Evolutionary conservation across 192 early-diverging fungal species (phyloP), one percentile per base, ranked within the genome.

Genomic region (Gamsiella multidivaricata): DNA sequence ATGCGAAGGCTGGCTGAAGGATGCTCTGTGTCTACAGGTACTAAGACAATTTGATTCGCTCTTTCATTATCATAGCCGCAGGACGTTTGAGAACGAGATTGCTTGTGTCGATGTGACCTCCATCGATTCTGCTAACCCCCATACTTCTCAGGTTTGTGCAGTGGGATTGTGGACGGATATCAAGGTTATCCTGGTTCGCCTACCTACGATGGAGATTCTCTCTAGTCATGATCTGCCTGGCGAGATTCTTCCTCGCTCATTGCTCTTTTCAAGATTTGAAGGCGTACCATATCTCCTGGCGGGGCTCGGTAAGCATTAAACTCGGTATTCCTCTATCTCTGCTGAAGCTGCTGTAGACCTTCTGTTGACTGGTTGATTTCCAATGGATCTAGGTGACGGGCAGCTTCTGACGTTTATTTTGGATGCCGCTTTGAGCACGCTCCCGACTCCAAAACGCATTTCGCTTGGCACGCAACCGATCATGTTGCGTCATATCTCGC

Each of bases 381-480:
- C 1, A 39, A 1, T 39, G 36, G 14, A 36, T 58, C 15, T 70
- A 70, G 87, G 94, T 58, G 94, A 98, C 78, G 97, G 97, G 2
- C 84, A 89, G n/a, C 65, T 98, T 42, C 80, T 87, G 45, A 88
- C 89, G n/a, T 96, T 89, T 63, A 57, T 79, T n/a, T 45, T 94
- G 9, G 85, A 92, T 70, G 46, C 60, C 11, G 37, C 50, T 0
- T 68, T 73, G 14, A 64, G 63, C 2, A 41, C 47, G 20, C 61
- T 91, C 25, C 42, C 53, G 6, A 80, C 84, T 14, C 85, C 86
- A 54, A 92, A 91, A 60, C 81, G 84, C 31, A 82, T 94, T n/a
- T 74, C 88, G 2, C 70, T 99, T 25, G 97, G 96, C 1, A 87
- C 89, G 9, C 90, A 91, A 49, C 92, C 95, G 8, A 81, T 95